Conservation (phyloP, 1,139 yeast genomes). For the Blastobotrys indianensis region DNA sequence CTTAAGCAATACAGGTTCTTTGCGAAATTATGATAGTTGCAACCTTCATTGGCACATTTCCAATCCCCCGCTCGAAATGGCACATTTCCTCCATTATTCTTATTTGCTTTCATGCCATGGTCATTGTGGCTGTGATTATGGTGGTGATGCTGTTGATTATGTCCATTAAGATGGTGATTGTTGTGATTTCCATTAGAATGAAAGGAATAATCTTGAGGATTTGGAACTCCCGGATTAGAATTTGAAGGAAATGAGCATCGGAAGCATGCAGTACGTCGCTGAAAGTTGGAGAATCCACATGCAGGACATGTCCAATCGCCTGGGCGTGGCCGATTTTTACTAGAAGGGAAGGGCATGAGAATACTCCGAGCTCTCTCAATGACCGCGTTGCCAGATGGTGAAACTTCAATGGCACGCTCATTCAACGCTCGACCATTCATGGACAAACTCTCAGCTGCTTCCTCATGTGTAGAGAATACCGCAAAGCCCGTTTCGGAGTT, state of each 20-base stretch:
- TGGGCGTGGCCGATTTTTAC: conserved; percentile 87
- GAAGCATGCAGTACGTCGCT: conserved; percentile 90
- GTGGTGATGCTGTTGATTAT: not conserved
- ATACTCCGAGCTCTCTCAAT: conserved; percentile 78
- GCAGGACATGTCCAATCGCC: conserved; percentile 98
- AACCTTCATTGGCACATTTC: conserved; percentile 76
- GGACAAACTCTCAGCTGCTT: conserved; percentile 68
- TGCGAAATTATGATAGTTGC: conserved; percentile 90
- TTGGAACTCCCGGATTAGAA: not conserved
- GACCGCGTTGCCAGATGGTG: conserved; percentile 74
- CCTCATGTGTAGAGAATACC: conserved; percentile 77
- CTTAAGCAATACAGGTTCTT: conserved; percentile 81
- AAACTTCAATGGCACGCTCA: conserved; percentile 75
- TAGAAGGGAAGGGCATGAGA: conserved; percentile 77
- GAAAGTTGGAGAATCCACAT: conserved; percentile 93
- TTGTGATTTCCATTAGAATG: not conserved
- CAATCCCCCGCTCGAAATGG: conserved; percentile 98
- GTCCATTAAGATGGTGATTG: conserved; percentile 1
- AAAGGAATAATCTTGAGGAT: too few species aligned
- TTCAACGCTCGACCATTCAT: conserved; percentile 76
- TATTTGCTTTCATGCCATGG: conserved; percentile 3
- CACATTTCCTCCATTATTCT: conserved; percentile 34
- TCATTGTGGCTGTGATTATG: conserved; percentile 7
- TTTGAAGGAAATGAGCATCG: conserved; percentile 79
- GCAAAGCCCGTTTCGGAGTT: conserved; percentile 71